These are phyloP conservation scores for Solanum medicagineum DNA, from an alignment of 257 asterid species.

Conservation along the genomic window DNA sequence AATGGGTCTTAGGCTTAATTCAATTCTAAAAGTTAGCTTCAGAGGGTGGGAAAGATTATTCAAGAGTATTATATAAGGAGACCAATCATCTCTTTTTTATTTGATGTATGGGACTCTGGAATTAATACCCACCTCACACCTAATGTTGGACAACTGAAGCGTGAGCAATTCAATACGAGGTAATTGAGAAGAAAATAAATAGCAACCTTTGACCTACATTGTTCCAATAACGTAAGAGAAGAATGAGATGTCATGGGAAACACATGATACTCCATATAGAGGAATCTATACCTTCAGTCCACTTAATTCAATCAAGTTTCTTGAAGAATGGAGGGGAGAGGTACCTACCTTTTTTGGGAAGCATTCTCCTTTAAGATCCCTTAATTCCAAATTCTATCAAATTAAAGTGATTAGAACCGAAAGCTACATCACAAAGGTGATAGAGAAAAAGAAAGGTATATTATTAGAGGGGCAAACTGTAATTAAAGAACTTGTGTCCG, in stretches of 20 bases:
- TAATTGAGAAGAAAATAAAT: background rate
- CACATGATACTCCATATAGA: background rate
- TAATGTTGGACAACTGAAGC: background rate
- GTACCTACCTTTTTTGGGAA: background rate
- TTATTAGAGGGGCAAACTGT: background rate
- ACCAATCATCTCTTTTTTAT: background rate
- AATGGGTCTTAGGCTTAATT: background rate
- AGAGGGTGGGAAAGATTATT: background rate
- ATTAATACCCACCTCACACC: background rate
- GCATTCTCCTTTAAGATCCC: background rate
- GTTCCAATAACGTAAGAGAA: slow-evolving; percentile 5
- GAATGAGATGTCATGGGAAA: slow-evolving; percentile 5
- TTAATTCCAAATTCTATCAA: background rate
- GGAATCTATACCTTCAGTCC: slow-evolving; percentile 14
- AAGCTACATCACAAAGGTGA: background rate
- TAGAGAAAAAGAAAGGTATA: background rate
- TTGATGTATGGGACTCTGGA: background rate
- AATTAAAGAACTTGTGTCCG: background rate
- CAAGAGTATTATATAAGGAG: background rate
- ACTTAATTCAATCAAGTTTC: background rate
- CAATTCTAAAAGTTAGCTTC: background rate
- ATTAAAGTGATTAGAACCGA: background rate
- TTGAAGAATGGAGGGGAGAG: slow-evolving; percentile 1
- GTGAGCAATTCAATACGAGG: background rate
- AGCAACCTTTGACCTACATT: slow-evolving; percentile 11